Evolutionary conservation across 768 basidiomycete genomes (phyloP).

Genomic region (Astraeus odoratus): DNA sequence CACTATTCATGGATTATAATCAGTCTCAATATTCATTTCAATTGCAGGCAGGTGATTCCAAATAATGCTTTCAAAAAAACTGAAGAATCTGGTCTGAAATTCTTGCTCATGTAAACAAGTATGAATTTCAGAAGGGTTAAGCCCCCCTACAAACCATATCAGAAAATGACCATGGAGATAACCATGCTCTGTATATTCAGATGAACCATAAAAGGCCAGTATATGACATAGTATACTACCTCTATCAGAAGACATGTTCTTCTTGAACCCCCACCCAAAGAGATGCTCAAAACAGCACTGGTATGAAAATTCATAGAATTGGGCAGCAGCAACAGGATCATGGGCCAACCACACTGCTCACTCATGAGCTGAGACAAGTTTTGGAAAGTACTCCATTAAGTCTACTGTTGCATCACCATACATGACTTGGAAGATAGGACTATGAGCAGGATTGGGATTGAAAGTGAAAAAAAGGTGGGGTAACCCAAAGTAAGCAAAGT

Average conservation of each 20-base stretch:
- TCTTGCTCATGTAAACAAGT: slow-evolving; percentile 1
- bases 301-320: slow-evolving; percentile 27
- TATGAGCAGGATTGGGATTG: slow-evolving; percentile 17
- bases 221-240: slow-evolving; percentile 29
- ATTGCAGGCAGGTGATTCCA: slow-evolving; percentile 23
- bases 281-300: slow-evolving; percentile 18
- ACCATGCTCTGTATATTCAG: slow-evolving; percentile 22
- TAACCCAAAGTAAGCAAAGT: slow-evolving; percentile 24
- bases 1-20: too few species aligned
- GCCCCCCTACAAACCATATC: slow-evolving; percentile 22
- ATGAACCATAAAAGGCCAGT: slow-evolving; percentile 23
- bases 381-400: slow-evolving; percentile 13
- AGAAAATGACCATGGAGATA: slow-evolving; percentile 28
- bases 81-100: slow-evolving; percentile 14
- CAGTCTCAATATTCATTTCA: too few species aligned
- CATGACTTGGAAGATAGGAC: slow-evolving; percentile 27
- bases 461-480: slow-evolving; percentile 22
- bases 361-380: slow-evolving; percentile 6
- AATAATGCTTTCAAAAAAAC: slow-evolving; percentile 28
- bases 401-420: slow-evolving; percentile 13
- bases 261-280: slow-evolving; percentile 6
- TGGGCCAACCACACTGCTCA: slow-evolving; percentile 19
- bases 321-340: slow-evolving; percentile 31
- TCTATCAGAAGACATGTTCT: not conserved
- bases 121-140: slow-evolving; percentile 30